Base-by-base conservation (phyloP, 2,329 filamentous ascomycete genomes). In the Penicillium crustosum region DNA sequence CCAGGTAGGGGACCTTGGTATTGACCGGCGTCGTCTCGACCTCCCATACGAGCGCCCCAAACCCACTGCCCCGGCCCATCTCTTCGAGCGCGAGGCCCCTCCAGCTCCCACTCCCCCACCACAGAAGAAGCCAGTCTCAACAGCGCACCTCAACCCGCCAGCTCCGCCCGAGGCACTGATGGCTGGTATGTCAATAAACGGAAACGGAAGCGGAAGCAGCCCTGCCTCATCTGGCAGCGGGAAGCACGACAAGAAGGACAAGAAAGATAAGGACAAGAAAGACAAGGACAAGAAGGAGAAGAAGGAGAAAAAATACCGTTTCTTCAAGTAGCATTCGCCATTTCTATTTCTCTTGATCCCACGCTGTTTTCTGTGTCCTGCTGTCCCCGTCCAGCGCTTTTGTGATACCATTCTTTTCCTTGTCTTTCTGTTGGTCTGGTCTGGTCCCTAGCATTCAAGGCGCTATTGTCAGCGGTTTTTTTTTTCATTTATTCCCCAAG, bases 21-120 rank as follows among this genome's bases (percentile, higher is more conserved):
- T 85, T 36, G 89, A 92, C 68, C 88, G 88, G 68, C 84, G 89
- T 52, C 83, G 86, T 45, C 82, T 99, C 17, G 87, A 91, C 66
- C 84, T 99, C 6, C 94, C 93, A 0, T 81, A 88, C 56, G 92
- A 97, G 61, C 82, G 87, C 39, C 91, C 91, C 2, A 87, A 88
- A 68, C 89, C 86, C n/a, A 87, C 88, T 60, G 90, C 93, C 0
- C 94, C 94, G 1, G 87, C 87, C 6, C 91, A 96, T 77, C 78
- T 99, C 10, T 94, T 94, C 66, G 91, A 96, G 74, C 85, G 86
- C 50, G 85, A 88, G 25, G 76, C 81, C 45, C 78, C 79, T 4
- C 79, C 86, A 39, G 76, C 79, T 39, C 85, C 88, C 12, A 61
- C 63, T 35, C 66, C 66, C 25, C 64, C 67, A 19, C 59, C 63